Evolutionary conservation across 495 filamentous ascomycete genomes (phyloP).

Genomic region (Tricharina praecox): DNA sequence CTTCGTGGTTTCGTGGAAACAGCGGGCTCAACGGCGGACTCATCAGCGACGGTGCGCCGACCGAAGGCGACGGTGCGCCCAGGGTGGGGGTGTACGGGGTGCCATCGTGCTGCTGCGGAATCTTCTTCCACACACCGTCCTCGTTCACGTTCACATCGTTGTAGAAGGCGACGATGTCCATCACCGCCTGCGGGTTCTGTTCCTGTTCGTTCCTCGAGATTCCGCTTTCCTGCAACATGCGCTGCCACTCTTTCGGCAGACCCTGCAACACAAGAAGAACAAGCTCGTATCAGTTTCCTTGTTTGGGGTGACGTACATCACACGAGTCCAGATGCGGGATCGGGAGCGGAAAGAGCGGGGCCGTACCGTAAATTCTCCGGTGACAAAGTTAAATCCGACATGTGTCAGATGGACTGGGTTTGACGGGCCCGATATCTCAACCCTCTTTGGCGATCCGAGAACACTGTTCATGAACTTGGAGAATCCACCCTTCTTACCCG

Average conservation of each 20-base stretch:
- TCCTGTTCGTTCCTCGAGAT: slow-evolving; percentile 93
- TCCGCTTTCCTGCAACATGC: slow-evolving; percentile 81
- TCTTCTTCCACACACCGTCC: slow-evolving; percentile 88
- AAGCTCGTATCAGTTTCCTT: too few species aligned
- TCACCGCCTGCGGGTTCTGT: slow-evolving; percentile 82
- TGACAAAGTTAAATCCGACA: slow-evolving; percentile 91
- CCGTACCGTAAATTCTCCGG: slow-evolving; percentile 85
- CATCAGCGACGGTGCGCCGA: slow-evolving; percentile 41
- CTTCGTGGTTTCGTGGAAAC: slow-evolving; percentile 78
- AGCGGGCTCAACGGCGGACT: slow-evolving; percentile 81
- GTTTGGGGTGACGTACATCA: too few species aligned
- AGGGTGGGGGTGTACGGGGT: slow-evolving; percentile 15
- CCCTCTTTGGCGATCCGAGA: slow-evolving; percentile 72
- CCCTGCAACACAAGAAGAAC: slow-evolving; percentile 45
- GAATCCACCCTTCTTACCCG: slow-evolving; percentile 77
- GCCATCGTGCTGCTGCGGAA: slow-evolving; percentile 42
- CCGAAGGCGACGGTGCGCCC: slow-evolving; percentile 31
- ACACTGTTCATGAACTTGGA: slow-evolving; percentile 89
- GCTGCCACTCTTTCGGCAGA: slow-evolving; percentile 94
- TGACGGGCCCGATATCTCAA: slow-evolving; percentile 86
- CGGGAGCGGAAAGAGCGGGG: neutral
- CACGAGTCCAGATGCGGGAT: neutral
- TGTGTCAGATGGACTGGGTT: slow-evolving; percentile 97
- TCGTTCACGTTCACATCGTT: slow-evolving; percentile 71
- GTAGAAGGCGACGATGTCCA: slow-evolving; percentile 90